A percentile compares a stretch with the other conserved stretches of the same genome.
These are phyloP conservation scores for Arctium lappa DNA, from an alignment of 129 eudicot genomes.

Conservation along the genomic window DNA sequence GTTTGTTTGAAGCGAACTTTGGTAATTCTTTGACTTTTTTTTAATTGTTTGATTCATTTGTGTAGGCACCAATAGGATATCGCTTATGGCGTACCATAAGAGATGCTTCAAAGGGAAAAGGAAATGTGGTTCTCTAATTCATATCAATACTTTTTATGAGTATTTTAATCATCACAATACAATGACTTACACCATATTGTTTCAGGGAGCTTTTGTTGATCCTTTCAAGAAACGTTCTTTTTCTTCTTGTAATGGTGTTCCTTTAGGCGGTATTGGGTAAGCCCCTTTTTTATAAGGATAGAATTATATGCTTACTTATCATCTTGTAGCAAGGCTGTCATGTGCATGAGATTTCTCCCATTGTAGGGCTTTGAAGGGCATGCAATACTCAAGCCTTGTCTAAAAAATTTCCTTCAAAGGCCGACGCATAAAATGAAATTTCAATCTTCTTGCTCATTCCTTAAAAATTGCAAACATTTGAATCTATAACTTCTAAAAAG, in stretches of 20 bases:
- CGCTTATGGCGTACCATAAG: slow-evolving; percentile 63
- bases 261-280: slow-evolving; percentile 97
- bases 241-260: slow-evolving; percentile 85
- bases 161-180: not conserved
- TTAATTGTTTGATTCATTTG: slow-evolving; percentile 13
- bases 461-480: not conserved
- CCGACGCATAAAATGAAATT: not conserved
- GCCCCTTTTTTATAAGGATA: not conserved
- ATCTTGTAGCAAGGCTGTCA: slow-evolving; percentile 1
- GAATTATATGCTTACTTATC: not conserved
- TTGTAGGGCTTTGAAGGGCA: not conserved
- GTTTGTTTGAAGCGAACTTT: not conserved
- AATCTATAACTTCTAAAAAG: not conserved
- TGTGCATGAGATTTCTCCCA: not conserved
- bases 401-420: not conserved
- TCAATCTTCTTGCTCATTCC: not conserved
- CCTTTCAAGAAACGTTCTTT: slow-evolving; percentile 62
- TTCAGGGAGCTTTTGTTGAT: slow-evolving; percentile 60
- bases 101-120: slow-evolving; percentile 52
- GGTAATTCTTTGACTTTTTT: not conserved
- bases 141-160: not conserved
- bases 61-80: slow-evolving; percentile 84
- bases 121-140: slow-evolving; percentile 24
- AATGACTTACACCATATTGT: slow-evolving; percentile 13
- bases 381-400: not conserved